phyloP scores from a whole-genome alignment of 163 green algal genomes.

The Botryococcus braunii region DNA sequence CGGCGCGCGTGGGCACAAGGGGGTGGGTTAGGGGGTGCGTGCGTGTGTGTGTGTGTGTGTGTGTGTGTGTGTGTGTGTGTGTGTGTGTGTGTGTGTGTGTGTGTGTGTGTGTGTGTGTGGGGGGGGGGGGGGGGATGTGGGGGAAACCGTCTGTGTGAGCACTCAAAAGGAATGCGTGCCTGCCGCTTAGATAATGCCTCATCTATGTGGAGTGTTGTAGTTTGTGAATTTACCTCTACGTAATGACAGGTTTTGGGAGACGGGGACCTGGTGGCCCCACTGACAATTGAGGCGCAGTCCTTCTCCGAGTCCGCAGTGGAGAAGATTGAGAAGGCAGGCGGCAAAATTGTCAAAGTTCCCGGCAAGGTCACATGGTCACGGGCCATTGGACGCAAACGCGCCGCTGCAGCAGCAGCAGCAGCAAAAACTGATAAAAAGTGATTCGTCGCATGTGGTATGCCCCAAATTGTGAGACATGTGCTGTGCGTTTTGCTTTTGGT shows the following conservation, averaged over 20 bases:
- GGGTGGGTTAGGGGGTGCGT: not conserved
- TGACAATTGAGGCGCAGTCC: constrained; percentile 72
- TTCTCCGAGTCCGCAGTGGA: constrained; percentile 68
- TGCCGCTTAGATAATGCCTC: not conserved
- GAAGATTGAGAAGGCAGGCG: constrained; percentile 82
- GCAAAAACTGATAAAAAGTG: constrained; percentile 4
- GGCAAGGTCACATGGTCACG: constrained; percentile 68
- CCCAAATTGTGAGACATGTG: too few species aligned
- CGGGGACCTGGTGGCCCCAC: constrained; percentile 54
- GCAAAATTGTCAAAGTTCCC: constrained; percentile 50
- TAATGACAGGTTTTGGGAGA: constrained; percentile 71
- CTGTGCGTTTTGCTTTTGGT: too few species aligned
- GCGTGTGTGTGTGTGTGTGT: not conserved
- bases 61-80: not conserved
- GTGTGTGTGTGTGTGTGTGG: not conserved
- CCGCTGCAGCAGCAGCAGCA: constrained; percentile 3
- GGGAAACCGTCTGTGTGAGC: not conserved
- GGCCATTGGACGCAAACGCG: constrained; percentile 30
- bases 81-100: not conserved
- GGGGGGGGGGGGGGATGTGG: not conserved
- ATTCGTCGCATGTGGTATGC: too few species aligned
- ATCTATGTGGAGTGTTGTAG: not conserved
- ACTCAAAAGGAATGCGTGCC: not conserved
- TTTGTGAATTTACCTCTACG: not conserved
- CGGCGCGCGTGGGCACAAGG: not conserved